Conservation (phyloP, 2,329 filamentous ascomycete species). For the Fusarium staphyleae region DNA sequence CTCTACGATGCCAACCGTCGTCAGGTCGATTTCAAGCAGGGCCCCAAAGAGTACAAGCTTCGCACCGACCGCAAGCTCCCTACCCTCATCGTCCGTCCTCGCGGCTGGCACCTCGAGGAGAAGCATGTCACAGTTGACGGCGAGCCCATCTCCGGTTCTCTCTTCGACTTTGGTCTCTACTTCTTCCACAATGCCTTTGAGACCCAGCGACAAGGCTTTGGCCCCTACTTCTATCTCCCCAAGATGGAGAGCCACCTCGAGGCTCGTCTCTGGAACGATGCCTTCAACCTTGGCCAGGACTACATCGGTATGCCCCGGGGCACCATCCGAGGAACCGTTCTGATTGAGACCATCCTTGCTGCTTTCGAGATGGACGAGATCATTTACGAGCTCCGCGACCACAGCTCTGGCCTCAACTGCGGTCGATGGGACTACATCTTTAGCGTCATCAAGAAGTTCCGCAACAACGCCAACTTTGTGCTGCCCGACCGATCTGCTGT, state of each 20-base stretch:
- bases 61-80: slow-evolving; percentile 85
- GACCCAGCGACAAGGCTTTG: slow-evolving; percentile 80
- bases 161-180: slow-evolving; percentile 98
- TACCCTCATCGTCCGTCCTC: slow-evolving; percentile 90
- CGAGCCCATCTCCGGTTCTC: slow-evolving; percentile 87
- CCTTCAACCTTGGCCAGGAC: slow-evolving; percentile 94
- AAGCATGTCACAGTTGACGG: slow-evolving; percentile 97
- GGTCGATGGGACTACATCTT: slow-evolving; percentile 99
- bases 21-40: slow-evolving; percentile 96
- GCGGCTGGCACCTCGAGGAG: slow-evolving; percentile 98
- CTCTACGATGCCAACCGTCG: slow-evolving; percentile 94
- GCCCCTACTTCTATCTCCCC: slow-evolving; percentile 97
- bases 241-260: slow-evolving; percentile 99
- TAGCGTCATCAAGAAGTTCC: slow-evolving; percentile 99
- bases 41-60: slow-evolving; percentile 95
- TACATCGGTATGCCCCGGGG: slow-evolving; percentile 88
- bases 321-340: slow-evolving; percentile 91
- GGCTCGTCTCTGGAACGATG: slow-evolving; percentile 97
- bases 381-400: slow-evolving; percentile 97
- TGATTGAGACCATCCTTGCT: slow-evolving; percentile 97
- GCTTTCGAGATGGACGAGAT: slow-evolving; percentile 99
- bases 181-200: slow-evolving; percentile 98
- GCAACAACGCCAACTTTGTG: slow-evolving; percentile 90
- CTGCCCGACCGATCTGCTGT: slow-evolving; percentile 90
- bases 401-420: slow-evolving; percentile 96